phyloP scores from a whole-genome alignment of 2,329 filamentous ascomycete genomes.

The Fusarium longipes region DNA sequence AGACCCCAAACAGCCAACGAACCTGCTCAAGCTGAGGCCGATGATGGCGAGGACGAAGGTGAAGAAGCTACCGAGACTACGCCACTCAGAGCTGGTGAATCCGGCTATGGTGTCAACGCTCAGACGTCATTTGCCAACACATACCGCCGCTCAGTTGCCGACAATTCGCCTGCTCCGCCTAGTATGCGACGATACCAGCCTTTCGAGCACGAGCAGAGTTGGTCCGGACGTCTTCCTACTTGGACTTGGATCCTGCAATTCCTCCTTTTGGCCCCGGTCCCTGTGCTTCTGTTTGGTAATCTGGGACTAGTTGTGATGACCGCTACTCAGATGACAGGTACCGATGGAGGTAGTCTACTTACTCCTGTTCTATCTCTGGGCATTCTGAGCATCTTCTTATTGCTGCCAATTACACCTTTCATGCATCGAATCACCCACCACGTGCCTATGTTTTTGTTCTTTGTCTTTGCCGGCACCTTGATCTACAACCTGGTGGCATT shows the following conservation, averaged over 20 bases:
- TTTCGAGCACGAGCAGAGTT: slow-evolving; percentile 82
- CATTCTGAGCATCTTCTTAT: slow-evolving; percentile 73
- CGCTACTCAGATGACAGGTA: slow-evolving; percentile 81
- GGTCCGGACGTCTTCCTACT: slow-evolving; percentile 81
- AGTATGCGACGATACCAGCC: slow-evolving; percentile 49
- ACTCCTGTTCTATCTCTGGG: slow-evolving; percentile 78
- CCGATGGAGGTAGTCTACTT: slow-evolving; percentile 81
- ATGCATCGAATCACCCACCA: slow-evolving; percentile 88
- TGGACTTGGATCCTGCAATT: slow-evolving; percentile 94
- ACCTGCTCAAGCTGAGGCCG: slow-evolving; percentile 39
- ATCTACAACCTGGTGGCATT: slow-evolving; percentile 89
- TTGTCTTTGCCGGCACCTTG: slow-evolving; percentile 78
- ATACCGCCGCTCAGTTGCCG: slow-evolving; percentile 63
- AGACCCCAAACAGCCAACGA: slow-evolving; percentile 21
- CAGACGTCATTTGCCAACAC: slow-evolving; percentile 66
- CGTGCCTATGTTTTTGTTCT: slow-evolving; percentile 79
- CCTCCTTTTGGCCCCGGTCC: slow-evolving; percentile 80
- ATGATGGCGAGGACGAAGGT: slow-evolving; percentile 37
- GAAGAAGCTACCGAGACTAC: slow-evolving; percentile 63
- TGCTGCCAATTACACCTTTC: slow-evolving; percentile 84
- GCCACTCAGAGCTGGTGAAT: slow-evolving; percentile 58
- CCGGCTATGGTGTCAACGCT: slow-evolving; percentile 51
- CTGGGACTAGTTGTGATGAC: slow-evolving; percentile 78
- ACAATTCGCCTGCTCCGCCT: slow-evolving; percentile 38
- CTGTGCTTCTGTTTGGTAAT: slow-evolving; percentile 81